Evolutionary conservation across 495 filamentous ascomycete genomes (phyloP), one percentile per base, ranked within the genome.

Genomic region (Aspergillus campestris): DNA sequence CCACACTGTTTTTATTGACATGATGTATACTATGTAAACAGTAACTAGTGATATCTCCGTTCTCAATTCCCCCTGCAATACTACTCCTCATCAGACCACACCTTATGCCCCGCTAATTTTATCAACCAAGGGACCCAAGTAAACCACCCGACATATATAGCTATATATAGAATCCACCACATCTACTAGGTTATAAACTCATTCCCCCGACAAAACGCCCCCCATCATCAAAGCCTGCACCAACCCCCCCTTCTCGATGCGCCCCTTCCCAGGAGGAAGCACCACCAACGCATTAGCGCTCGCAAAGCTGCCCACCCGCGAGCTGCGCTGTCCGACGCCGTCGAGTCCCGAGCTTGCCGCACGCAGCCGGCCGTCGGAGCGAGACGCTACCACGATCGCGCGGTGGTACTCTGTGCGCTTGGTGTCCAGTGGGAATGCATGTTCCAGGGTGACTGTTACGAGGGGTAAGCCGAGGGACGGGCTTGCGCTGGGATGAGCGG

Each of bases 351-450:
- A 97, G 60, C 89, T 95, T 4, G 73, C 75, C 3, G 89, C 92
- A 51, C 81, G 71, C 34, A 98, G 56, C 34, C 66, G 48, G 0
- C 94, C 94, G 51, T 91, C 84, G 6, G 51, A 65, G 11, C 65
- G 64, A 6, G 67, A 71, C 24, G 81, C 77, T 6, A 59, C 68
- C 1, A 87, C 74, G 7, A 87, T 62, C 1, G 80, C 90, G 14
- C 92, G 79, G 61, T 95, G 89, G 60, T 94, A 99, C 62, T 97
- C 92, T 0, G 83, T 80, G 44, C 94, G 75, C 44, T 79, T 66
- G 18, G 75, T 71, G 60, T 97, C 92, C 12, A 84, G 67, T 3
- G 67, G 56, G 45, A 97, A 77, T 31, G 86, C 77, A 43, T 94
- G 80, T 1, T 78, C 77, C 41, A 95, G 51, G 18, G 71, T 69